Evolutionary conservation across 2,329 filamentous ascomycete species (phyloP).

Genomic region (Cladophialophora chaetospira): DNA sequence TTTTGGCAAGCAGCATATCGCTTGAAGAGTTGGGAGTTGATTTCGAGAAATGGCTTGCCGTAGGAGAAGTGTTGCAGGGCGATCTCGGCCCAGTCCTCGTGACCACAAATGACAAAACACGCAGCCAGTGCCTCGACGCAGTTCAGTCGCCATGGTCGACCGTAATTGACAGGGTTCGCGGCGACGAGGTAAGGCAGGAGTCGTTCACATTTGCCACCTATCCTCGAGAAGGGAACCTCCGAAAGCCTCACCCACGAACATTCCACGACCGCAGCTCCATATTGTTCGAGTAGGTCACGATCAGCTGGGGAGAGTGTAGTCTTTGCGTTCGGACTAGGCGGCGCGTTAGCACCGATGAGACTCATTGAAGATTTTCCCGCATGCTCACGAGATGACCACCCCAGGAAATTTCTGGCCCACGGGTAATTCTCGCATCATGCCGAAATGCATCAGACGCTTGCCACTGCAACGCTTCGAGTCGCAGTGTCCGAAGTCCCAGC

Average conservation of each 20-base stretch:
- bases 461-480: constrained; percentile 96
- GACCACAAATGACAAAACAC: constrained; percentile 89
- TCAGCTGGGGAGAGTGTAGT: constrained; percentile 81
- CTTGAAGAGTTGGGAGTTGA: constrained; percentile 80
- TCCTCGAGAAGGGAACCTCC: constrained; percentile 86
- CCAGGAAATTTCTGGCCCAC: constrained; percentile 89
- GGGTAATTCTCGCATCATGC: constrained; percentile 89
- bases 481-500: constrained; percentile 97
- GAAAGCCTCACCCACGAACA: constrained; percentile 93
- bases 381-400: constrained; percentile 75
- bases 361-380: not conserved
- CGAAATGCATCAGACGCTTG: constrained; percentile 88
- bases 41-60: constrained; percentile 82
- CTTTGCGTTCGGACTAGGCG: constrained; percentile 76
- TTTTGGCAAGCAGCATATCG: constrained; percentile 81
- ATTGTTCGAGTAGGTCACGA: constrained; percentile 75
- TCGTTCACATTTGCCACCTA: constrained; percentile 90
- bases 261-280: constrained; percentile 93
- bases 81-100: constrained; percentile 84
- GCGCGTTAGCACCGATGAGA: not conserved
- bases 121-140: constrained; percentile 94
- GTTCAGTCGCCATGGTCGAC: constrained; percentile 90
- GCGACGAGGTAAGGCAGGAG: constrained; percentile 92
- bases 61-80: constrained; percentile 85
- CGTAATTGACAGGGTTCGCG: constrained; percentile 96